Percentiles rank a stretch among this genome's conserved stretches.
phyloP scores from a whole-genome alignment of 805 yeast species.

The Candida ovalis region DNA sequence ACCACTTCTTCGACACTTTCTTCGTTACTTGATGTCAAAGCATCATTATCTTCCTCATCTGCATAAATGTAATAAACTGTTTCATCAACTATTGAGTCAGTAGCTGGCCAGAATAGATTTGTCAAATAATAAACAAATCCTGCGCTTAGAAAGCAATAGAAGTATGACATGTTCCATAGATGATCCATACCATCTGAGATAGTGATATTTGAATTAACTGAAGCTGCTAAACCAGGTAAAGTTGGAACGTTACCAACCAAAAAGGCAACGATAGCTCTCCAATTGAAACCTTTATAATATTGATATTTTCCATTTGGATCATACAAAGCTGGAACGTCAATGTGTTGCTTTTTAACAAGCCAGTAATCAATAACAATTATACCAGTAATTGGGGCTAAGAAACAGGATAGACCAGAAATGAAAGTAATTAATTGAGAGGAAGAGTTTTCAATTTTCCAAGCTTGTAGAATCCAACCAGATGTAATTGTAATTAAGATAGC shows the following conservation, averaged over 20 bases:
- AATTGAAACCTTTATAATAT: conserved; percentile 41
- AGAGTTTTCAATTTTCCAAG: conserved; percentile 38
- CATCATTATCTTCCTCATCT: neutral
- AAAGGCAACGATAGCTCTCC: conserved; percentile 40
- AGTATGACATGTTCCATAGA: conserved; percentile 29
- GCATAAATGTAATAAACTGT: conserved; percentile 5
- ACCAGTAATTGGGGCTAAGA: conserved; percentile 37
- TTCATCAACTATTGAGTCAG: conserved; percentile 6
- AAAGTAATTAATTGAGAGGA: conserved; percentile 34
- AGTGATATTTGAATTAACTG: conserved; percentile 24
- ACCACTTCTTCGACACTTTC: conserved; percentile 5
- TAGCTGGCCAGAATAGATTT: conserved; percentile 15
- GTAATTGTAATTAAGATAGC: conserved; percentile 30
- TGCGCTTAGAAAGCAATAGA: conserved; percentile 30
- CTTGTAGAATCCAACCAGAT: conserved; percentile 37
- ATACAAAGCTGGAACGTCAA: conserved; percentile 34
- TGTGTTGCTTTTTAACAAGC: conserved; percentile 35
- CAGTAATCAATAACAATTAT: conserved; percentile 37
- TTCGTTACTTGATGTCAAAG: neutral
- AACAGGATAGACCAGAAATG: conserved; percentile 35
- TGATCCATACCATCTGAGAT: conserved; percentile 23
- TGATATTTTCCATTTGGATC: conserved; percentile 34
- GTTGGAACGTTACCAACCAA: conserved; percentile 36
- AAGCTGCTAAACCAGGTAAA: conserved; percentile 35
- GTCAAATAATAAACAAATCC: conserved; percentile 23